A percentile compares a stretch with the other conserved stretches of the same genome.
Conservation (phyloP, 345 rosid species). For the Angophora floribunda region DNA sequence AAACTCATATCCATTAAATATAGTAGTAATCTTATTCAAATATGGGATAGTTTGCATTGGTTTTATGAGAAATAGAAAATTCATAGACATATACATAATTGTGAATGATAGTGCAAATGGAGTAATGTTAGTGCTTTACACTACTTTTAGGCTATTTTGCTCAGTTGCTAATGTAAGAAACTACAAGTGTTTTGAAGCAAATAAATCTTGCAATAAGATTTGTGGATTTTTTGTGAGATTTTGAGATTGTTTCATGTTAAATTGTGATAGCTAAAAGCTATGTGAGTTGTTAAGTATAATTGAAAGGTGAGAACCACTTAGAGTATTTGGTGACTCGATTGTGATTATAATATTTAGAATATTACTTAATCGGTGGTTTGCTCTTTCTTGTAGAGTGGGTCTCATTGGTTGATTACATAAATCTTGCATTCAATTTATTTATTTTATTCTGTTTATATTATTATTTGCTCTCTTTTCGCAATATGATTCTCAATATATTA, state of each 20-base stretch:
- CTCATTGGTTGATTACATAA: too few species aligned
- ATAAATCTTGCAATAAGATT: background rate
- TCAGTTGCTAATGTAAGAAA: background rate
- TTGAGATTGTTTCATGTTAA: background rate
- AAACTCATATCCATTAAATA: background rate
- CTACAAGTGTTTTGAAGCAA: background rate
- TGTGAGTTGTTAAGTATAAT: background rate
- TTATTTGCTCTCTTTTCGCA: too few species aligned
- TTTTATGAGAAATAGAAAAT: background rate
- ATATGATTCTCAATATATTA: background rate
- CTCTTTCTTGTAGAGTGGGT: too few species aligned
- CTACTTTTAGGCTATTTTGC: background rate
- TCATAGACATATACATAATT: background rate
- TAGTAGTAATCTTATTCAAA: background rate
- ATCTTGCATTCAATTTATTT: too few species aligned
- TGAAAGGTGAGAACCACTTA: background rate
- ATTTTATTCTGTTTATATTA: fast-evolving
- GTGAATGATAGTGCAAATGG: background rate
- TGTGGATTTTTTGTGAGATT: background rate
- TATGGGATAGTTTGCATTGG: background rate
- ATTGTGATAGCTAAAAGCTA: background rate
- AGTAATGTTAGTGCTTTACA: background rate
- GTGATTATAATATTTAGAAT: too few species aligned
- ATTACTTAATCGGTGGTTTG: too few species aligned
- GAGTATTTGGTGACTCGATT: background rate